Base-by-base conservation (phyloP, 176 grass and related monocot genomes). In the Cenchrus fungigraminus region DNA sequence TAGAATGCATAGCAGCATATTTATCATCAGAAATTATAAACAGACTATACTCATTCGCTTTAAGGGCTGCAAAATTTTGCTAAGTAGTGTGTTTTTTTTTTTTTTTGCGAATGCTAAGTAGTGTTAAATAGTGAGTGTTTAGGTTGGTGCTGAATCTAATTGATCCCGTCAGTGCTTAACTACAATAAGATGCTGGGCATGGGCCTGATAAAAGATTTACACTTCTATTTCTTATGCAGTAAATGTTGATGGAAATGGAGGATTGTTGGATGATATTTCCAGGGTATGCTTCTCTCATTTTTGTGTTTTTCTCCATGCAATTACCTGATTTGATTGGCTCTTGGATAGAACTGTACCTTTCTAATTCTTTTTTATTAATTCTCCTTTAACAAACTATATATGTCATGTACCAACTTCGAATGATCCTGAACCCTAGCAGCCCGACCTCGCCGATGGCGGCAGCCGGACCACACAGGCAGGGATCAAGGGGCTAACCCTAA, bases 191-290 rank as follows among this genome's bases (percentile, higher is more conserved):
- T 76, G 25, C 40, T 84, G 13, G 15, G 28, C 43, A 15, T 87
- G 20, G 58, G n/a, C 15, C 78, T 70, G 71, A 82, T 53, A 61
- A 61, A 66, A 8, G 0, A 16, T 82, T 63, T 53, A 53, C 42
- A 70, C 22, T 70, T 83, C 56, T 58, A 54, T 66, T 65, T 5
- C 79, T 78, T 79, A 17, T 83, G 88, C 78, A 89, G 89, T 88
- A 83, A 92, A 92, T 62, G 65, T 74, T 92, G 47, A 66, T 89
- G 93, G 84, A 81, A 86, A 88, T 77, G 90, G 74, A 85, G 89
- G 78, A 71, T 71, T 91, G 47, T 79, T 94, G 68, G 68, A 81
- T 32, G 77, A 91, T 84, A 95, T 95, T 87, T 86, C 87, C 47
- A 90, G 90, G 90, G 95, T 95, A 92, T 50, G 47, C 32, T 81